These are phyloP conservation scores for Oidium heveae DNA, from an alignment of 2,329 filamentous ascomycete species.

Conservation along the genomic window DNA sequence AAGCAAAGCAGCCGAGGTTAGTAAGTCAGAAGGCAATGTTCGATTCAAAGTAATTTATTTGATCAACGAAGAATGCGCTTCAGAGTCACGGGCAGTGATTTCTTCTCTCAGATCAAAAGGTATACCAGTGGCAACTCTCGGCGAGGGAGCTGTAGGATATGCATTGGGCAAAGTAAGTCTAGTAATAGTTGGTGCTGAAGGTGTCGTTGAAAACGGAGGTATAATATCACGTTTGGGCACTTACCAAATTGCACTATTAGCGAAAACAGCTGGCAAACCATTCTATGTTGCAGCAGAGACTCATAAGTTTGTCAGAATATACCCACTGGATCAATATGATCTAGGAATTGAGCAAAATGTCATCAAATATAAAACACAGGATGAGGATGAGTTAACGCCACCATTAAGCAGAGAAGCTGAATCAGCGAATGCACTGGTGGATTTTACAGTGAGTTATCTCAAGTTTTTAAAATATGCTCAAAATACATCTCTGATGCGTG, in stretches of 20 bases:
- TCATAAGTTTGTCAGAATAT: conserved; percentile 85
- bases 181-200: conserved; percentile 48
- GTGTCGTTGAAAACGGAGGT: conserved; percentile 81
- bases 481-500: conserved; percentile 9
- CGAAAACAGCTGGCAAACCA: conserved; percentile 37
- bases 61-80: conserved; percentile 25
- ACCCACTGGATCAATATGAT: conserved; percentile 59
- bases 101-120: conserved; percentile 43
- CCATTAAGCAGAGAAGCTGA: conserved; percentile 7
- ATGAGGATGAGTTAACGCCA: conserved; percentile 13
- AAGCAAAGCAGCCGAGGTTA: conserved; percentile 43
- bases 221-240: conserved; percentile 71
- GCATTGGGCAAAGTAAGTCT: conserved; percentile 49
- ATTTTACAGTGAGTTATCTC: conserved; percentile 33
- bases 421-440: conserved; percentile 24
- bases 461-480: neutral
- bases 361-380: conserved; percentile 41
- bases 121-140: conserved; percentile 63
- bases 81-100: conserved; percentile 48
- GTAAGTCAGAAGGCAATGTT: conserved; percentile 25
- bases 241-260: conserved; percentile 66
- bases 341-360: conserved; percentile 58
- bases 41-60: conserved; percentile 71
- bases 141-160: conserved; percentile 52
- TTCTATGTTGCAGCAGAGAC: conserved; percentile 87